Evolutionary conservation across 2,329 filamentous ascomycete species (phyloP), one percentile per base, ranked within the genome.

Genomic region (Whalleya microplaca): DNA sequence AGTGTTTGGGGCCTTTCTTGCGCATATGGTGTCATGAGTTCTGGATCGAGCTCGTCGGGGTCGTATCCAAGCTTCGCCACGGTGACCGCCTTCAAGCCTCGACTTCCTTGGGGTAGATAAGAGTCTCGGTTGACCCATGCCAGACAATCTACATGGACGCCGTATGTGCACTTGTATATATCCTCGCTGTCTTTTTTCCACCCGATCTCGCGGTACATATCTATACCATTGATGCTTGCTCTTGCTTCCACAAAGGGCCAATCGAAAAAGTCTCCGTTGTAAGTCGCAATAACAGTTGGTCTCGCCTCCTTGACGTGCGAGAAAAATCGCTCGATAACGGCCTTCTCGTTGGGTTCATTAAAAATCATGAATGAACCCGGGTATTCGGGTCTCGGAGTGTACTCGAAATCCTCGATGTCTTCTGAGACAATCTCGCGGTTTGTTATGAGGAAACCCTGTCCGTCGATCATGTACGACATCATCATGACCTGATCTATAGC

Each of bases 231-330:
- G 63, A 97, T 84, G 70, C 92, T 96, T 23, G 96, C 92, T 76
- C 95, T 84, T 44, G 95, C 87, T 78, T 99, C 95, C 21, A 99
- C 92, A 71, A 96, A 99, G 0, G 95, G 94, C 95, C 95, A 99
- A 88, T 99, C 95, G 87, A 99, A 99, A 73, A 99, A 99, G 79
- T 99, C 95, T 78, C 95, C 95, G 91, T 99, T 99, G 82, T 99
- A 99, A n/a, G 95, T 99, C 37, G 96, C 94, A 72, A 99, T 99
- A 54, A 99, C 94, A 0, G 93, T 98, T 0, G 95, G 95, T 57
- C 90, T 86, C 0, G 92, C 92, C 72, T 96, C 92, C 69, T 99
- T 98, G 74, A 99, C 90, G 73, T 97, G 95, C 41, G 91, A 81
- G 69, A 99, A 98, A 76, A 99, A 99, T 16, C 95, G 83, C 70